Evolutionary conservation across 192 early-diverging fungal species (phyloP).

Genomic region (Cladochytrium replicatum): DNA sequence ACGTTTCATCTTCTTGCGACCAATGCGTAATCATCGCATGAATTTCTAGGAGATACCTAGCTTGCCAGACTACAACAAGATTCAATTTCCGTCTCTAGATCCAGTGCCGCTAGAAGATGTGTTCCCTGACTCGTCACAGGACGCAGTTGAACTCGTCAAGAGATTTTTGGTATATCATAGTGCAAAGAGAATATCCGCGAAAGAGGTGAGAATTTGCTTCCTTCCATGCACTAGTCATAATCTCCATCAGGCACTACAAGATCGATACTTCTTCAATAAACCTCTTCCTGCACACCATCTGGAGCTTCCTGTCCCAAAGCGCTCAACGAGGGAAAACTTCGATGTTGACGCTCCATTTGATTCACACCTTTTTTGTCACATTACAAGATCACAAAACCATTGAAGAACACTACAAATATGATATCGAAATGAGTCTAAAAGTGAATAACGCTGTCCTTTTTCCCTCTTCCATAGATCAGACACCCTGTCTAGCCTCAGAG

Average conservation of each 20-base stretch:
- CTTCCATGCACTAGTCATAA: neutral
- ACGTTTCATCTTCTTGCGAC: slow-evolving; percentile 1
- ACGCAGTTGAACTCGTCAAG: slow-evolving; percentile 34
- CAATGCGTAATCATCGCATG: neutral
- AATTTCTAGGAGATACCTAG: slow-evolving; percentile 29
- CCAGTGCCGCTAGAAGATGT: slow-evolving; percentile 23
- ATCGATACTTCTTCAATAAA: slow-evolving; percentile 41
- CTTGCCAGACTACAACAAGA: slow-evolving; percentile 53
- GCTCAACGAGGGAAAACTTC: slow-evolving; percentile 33
- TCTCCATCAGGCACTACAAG: slow-evolving; percentile 35
- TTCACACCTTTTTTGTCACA: too few relatives aligned
- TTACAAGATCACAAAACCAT: too few relatives aligned
- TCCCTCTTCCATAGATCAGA: too few relatives aligned
- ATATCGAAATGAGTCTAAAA: too few relatives aligned
- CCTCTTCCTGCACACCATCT: slow-evolving; percentile 48
- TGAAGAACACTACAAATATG: too few relatives aligned
- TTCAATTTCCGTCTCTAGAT: slow-evolving; percentile 37
- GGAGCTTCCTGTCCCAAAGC: slow-evolving; percentile 44
- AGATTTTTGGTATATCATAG: slow-evolving; percentile 43
- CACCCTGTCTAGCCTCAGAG: too few relatives aligned
- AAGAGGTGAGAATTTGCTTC: slow-evolving; percentile 18
- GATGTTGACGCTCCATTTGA: slow-evolving; percentile 35
- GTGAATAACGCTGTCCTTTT: too few relatives aligned
- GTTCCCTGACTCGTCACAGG: slow-evolving; percentile 36
- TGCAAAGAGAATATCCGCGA: slow-evolving; percentile 30